These are phyloP conservation scores for Penicillium freii DNA, from an alignment of 2,329 filamentous ascomycete genomes.

Conservation along the genomic window DNA sequence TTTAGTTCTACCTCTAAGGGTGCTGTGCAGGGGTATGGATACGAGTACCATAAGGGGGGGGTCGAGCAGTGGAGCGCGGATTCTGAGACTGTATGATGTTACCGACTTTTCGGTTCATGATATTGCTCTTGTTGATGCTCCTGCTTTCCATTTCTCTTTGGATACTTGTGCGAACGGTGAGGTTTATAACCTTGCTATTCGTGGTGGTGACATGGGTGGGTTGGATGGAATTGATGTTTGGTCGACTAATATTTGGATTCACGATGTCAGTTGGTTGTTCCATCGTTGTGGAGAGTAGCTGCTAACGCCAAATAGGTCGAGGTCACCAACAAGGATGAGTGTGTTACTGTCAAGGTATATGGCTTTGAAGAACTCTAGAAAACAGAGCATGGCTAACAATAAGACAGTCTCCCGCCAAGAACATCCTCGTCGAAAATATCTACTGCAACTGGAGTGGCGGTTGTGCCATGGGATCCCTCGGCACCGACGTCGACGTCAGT, in stretches of 20 bases:
- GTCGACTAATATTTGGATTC: not conserved
- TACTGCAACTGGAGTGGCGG: not conserved
- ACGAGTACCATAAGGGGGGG: not conserved
- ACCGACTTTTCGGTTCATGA: not conserved
- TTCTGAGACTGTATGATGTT: not conserved
- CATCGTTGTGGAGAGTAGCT: not conserved
- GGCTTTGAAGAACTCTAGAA: not conserved
- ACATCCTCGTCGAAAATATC: not conserved
- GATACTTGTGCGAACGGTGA: not conserved
- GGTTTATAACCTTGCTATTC: not conserved
- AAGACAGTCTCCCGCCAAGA: not conserved
- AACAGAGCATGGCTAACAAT: not conserved
- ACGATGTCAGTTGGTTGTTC: not conserved
- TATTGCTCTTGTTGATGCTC: not conserved
- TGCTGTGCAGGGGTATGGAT: not conserved
- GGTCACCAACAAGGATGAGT: not conserved
- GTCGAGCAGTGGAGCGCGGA: not conserved
- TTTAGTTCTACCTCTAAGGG: not conserved
- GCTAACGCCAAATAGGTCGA: not conserved
- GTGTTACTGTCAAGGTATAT: not conserved
- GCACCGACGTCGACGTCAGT: not conserved
- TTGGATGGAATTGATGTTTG: not conserved
- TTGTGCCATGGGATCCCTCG: not conserved
- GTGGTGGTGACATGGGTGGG: not conserved
- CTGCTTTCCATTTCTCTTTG: not conserved